Conservation (phyloP, 108 stramenopile genomes). For the Skeletonema costatum region DNA sequence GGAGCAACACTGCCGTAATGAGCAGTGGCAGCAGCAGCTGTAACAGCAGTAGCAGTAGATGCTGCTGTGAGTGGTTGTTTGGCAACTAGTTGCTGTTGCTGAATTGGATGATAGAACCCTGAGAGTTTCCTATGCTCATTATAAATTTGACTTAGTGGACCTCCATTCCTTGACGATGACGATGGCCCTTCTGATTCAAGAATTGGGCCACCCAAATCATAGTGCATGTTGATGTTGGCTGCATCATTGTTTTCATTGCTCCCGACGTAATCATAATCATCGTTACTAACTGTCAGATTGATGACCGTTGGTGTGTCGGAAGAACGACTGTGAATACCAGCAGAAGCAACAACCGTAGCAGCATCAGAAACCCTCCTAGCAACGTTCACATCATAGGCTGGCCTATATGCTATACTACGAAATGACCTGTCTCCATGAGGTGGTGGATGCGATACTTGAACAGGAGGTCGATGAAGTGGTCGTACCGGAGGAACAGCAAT, state of each 20-base stretch:
- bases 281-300: background rate
- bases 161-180: background rate
- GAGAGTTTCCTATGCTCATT: background rate
- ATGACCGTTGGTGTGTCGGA: background rate
- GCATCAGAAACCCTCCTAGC: background rate
- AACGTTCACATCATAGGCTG: background rate
- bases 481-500: too few relatives aligned
- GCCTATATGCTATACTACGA: background rate
- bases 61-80: background rate
- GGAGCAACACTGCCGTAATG: background rate
- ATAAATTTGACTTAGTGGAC: background rate
- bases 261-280: background rate
- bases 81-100: too few relatives aligned
- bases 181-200: background rate
- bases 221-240: too few relatives aligned
- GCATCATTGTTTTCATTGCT: background rate
- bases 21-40: background rate
- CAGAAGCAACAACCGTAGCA: background rate
- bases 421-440: background rate
- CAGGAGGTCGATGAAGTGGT: too few relatives aligned
- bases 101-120: too few relatives aligned
- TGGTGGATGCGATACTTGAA: too few relatives aligned
- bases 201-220: too few relatives aligned
- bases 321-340: background rate
- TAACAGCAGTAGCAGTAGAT: background rate